A percentile compares a stretch with the other conserved stretches of the same genome.
These are phyloP conservation scores for Halophytophthora batemanensis DNA, from an alignment of 352 stramenopile species.

Conservation along the genomic window DNA sequence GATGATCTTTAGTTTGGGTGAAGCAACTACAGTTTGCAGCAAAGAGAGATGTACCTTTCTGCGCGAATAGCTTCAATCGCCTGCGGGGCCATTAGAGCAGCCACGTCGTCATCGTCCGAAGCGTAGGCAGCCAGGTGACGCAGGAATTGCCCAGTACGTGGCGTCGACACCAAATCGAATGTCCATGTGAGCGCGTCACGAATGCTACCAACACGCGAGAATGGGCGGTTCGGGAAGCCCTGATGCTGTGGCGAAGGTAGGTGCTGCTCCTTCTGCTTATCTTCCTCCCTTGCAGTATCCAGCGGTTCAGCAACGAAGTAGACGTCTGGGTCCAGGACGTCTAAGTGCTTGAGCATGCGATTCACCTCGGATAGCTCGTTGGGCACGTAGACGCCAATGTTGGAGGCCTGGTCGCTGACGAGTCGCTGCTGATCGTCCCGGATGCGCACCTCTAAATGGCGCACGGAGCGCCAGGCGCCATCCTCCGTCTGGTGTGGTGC, in stretches of 20 bases:
- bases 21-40: no score
- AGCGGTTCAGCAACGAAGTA: slow-evolving; percentile 39
- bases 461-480: slow-evolving; percentile 55
- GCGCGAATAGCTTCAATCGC: slow-evolving; percentile 42
- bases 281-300: not conserved
- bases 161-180: slow-evolving; percentile 70
- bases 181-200: slow-evolving; percentile 73
- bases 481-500: slow-evolving; percentile 50
- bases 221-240: slow-evolving; percentile 33
- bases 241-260: slow-evolving; percentile 12
- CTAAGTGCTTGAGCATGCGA: slow-evolving; percentile 45
- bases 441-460: slow-evolving; percentile 64
- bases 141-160: slow-evolving; percentile 49
- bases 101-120: slow-evolving; percentile 47
- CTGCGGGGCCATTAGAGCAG: slow-evolving; percentile 40
- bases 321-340: slow-evolving; percentile 45
- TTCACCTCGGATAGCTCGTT: slow-evolving; percentile 52
- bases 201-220: slow-evolving; percentile 51
- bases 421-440: slow-evolving; percentile 39
- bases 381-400: slow-evolving; percentile 77
- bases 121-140: slow-evolving; percentile 58
- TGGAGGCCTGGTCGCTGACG: slow-evolving; percentile 60
- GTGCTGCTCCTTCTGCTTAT: slow-evolving; percentile 1
- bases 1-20: no score
- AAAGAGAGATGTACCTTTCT: slow-evolving; percentile 25